Conservation (phyloP, 2,329 filamentous ascomycete species). For the Seiridium cupressi region DNA sequence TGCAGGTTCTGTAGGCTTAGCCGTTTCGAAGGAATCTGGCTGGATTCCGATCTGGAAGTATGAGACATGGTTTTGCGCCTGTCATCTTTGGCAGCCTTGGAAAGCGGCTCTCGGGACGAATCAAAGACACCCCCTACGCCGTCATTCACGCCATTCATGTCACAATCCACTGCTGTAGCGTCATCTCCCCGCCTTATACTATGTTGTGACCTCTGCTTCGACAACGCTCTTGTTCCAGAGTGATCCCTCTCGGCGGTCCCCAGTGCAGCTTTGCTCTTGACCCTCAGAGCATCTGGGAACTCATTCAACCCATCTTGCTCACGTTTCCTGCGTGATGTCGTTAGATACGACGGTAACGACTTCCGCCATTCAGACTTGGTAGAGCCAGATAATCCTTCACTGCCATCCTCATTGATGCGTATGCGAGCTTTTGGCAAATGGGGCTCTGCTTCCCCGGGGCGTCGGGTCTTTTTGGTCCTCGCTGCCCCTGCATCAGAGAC, state of each 20-base stretch:
- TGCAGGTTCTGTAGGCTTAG: conserved; percentile 18
- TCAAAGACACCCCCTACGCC: too few relatives aligned
- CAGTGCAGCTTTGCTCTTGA: neutral
- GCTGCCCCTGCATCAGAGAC: conserved; percentile 8
- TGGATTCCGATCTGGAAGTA: conserved; percentile 10
- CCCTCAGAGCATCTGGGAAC: conserved; percentile 19
- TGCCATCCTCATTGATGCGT: neutral
- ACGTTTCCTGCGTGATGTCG: conserved; percentile 5
- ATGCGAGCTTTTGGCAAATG: neutral
- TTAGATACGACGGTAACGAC: conserved; percentile 22
- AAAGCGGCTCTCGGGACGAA: neutral
- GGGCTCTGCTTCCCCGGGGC: neutral
- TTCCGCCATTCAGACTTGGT: conserved; percentile 14
- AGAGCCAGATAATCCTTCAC: neutral
- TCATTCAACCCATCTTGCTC: conserved; percentile 7
- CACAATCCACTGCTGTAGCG: neutral
- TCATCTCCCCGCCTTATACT: neutral
- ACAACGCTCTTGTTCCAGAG: neutral
- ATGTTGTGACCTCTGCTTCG: neutral
- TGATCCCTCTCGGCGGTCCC: neutral
- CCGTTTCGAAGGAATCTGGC: conserved; percentile 16
- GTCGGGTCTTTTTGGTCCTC: conserved; percentile 6
- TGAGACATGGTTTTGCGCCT: conserved; percentile 18
- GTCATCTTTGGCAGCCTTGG: neutral
- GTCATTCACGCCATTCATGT: neutral